Base-by-base conservation (phyloP, 805 yeast genomes). In the Pichia membranifaciens region DNA sequence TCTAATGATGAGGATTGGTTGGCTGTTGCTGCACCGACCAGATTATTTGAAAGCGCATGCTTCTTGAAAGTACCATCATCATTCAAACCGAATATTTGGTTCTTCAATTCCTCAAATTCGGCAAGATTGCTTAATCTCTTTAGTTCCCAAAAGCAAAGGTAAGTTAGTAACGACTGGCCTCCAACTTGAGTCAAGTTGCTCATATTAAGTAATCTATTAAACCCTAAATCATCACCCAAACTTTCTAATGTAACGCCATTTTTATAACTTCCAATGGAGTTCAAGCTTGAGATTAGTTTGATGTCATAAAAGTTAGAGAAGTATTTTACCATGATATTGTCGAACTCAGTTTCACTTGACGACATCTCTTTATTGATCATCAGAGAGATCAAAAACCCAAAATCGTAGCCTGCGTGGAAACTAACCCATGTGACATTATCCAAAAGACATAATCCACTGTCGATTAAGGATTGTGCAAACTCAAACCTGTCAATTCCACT, bases 361-460 rank as follows among this genome's bases (percentile, higher is more conserved):
- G 98, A 98, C 74, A 91, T 84, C 42, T 73, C 68, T 43, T 79
- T 76, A 65, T 87, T 87, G 56, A 83, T 79, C 60, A 91, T 71
- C 54, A 88, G 72, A 42, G 95, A 80, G 15, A 89, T 69, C 50
- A 93, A 70, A 64, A 90, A 90, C 1, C 98, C 99, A 61, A 90
- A 77, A 64, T 93, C 99, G 66, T 93, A 93, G 12, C 98, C 99
- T 7, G 79, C 82, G 64, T 93, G 97, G 68, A 84, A 93, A 51
- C 96, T 84, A 44, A 88, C 74, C 99, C 99, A 93, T 44, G 82
- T 80, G 40, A 87, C 78, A 32, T 76, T 68, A 25, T 74, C 73
- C 56, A 87, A 82, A 57, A 93, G 69, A 33, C 90, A 76, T 53
- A 93, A 70, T 0, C 99, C 99, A 41, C 95, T 84, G 49, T 87